Evolutionary conservation across 2,329 filamentous ascomycete genomes (phyloP).

Genomic region (Colletotrichum liaoningense): DNA sequence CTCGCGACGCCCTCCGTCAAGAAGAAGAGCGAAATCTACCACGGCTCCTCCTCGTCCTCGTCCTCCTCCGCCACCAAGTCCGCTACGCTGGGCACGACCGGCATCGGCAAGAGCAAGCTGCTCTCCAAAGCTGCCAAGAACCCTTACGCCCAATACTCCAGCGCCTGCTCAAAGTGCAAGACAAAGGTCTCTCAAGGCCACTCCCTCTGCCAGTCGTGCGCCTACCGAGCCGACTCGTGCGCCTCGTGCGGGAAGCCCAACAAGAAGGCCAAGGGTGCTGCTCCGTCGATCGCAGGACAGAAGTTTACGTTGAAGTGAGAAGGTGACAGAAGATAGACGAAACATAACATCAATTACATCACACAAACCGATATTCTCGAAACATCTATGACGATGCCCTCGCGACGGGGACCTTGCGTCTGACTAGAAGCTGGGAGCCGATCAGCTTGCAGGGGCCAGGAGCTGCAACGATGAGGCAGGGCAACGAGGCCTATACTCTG

Average conservation of each 20-base stretch:
- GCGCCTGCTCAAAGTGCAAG: conserved; percentile 71
- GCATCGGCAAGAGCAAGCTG: conserved; percentile 74
- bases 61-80: conserved; percentile 48
- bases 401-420: background rate
- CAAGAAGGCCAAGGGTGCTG: conserved; percentile 59
- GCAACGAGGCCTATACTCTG: background rate
- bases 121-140: conserved; percentile 74
- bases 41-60: conserved; percentile 64
- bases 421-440: background rate
- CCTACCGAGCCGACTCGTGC: conserved; percentile 71
- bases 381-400: background rate
- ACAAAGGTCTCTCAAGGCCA: conserved; percentile 72
- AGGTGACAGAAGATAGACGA: background rate
- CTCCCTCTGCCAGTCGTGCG: conserved; percentile 71
- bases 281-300: conserved; percentile 67
- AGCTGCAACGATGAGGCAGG: background rate
- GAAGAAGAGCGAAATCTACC: conserved; percentile 75
- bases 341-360: background rate
- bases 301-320: conserved; percentile 72
- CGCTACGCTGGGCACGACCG: conserved; percentile 66
- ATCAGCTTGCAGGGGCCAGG: background rate
- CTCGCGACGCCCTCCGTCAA: conserved; percentile 74
- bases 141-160: conserved; percentile 73
- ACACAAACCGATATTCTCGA: background rate
- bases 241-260: conserved; percentile 73